phyloP scores from a whole-genome alignment of 1,284 basidiomycete species.

The Ustilago xerochloae region DNA sequence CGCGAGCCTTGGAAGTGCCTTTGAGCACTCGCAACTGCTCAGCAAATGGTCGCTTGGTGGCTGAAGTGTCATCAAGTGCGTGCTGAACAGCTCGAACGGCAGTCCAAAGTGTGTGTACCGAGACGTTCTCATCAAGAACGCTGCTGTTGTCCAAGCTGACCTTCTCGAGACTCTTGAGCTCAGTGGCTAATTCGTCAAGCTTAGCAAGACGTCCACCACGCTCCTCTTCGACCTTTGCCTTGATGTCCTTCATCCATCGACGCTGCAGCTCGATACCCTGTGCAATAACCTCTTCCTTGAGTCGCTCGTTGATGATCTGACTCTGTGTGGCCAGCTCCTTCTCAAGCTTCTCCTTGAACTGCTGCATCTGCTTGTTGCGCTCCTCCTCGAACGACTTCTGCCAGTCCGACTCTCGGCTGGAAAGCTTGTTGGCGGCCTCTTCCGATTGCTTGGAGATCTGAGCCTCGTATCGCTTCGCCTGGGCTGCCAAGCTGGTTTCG shows the following conservation, averaged over 20 bases:
- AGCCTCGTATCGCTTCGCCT: conserved; percentile 80
- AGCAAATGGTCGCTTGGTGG: conserved; percentile 81
- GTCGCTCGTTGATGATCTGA: conserved; percentile 84
- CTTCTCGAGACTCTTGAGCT: conserved; percentile 88
- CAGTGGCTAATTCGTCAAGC: conserved; percentile 89
- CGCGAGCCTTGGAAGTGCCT: conserved; percentile 72
- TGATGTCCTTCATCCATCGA: conserved; percentile 95
- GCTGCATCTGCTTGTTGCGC: conserved; percentile 78
- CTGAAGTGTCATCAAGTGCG: conserved; percentile 73
- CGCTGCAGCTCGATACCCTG: conserved; percentile 97
- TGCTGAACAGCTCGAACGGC: conserved; percentile 68
- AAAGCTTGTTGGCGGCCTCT: conserved; percentile 83
- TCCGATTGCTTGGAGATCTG: conserved; percentile 86
- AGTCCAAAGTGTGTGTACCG: conserved; percentile 77
- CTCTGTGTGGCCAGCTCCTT: conserved; percentile 87
- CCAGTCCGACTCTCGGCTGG: conserved; percentile 87
- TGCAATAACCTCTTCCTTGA: conserved; percentile 93
- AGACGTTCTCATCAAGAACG: conserved; percentile 88
- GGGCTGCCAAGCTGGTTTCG: conserved; percentile 75
- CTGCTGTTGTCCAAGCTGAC: conserved; percentile 89
- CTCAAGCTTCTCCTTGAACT: conserved; percentile 87
- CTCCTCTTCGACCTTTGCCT: conserved; percentile 94
- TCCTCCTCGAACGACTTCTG: conserved; percentile 84
- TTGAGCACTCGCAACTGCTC: conserved; percentile 87
- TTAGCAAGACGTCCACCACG: conserved; percentile 94